Evolutionary conservation across 208 protist genomes (phyloP).

Genomic region (Wallacemonas sp.): DNA sequence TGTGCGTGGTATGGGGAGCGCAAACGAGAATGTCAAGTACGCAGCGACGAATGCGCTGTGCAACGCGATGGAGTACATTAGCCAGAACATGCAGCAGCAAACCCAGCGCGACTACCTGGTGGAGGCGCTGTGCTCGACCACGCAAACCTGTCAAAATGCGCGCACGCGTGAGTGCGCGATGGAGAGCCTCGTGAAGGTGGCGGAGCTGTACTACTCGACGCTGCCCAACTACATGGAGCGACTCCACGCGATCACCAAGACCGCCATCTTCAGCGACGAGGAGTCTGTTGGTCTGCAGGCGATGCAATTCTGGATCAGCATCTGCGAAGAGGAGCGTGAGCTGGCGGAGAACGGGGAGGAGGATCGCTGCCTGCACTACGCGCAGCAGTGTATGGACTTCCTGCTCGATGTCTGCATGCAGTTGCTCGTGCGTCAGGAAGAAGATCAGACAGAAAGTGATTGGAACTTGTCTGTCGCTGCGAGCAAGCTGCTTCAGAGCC

Average conservation of each 20-base stretch:
- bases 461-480: slow-evolving; percentile 95
- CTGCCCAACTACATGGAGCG: slow-evolving; percentile 91
- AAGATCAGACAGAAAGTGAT: slow-evolving; percentile 91
- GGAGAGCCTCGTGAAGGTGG: slow-evolving; percentile 95
- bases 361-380: slow-evolving; percentile 75
- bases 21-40: slow-evolving; percentile 78
- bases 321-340: slow-evolving; percentile 94
- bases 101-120: slow-evolving; percentile 93
- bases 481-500: slow-evolving; percentile 86
- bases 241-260: slow-evolving; percentile 88
- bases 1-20: slow-evolving; percentile 85
- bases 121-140: slow-evolving; percentile 81
- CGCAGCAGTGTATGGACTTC: slow-evolving; percentile 68
- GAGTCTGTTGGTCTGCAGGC: slow-evolving; percentile 94
- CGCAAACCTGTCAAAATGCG: slow-evolving; percentile 26
- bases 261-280: slow-evolving; percentile 89
- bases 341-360: slow-evolving; percentile 67
- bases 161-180: slow-evolving; percentile 88
- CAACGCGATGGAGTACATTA: slow-evolving; percentile 96
- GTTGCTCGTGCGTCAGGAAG: slow-evolving; percentile 91
- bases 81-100: slow-evolving; percentile 92
- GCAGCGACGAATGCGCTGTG: slow-evolving; percentile 92
- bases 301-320: slow-evolving; percentile 97
- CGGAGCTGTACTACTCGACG: slow-evolving; percentile 95
- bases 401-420: slow-evolving; percentile 89